A percentile compares a stretch with the other conserved stretches of the same genome.
Evolutionary conservation across 2,329 filamentous ascomycete genomes (phyloP).

Genomic region (Xenoacremonium recifei): DNA sequence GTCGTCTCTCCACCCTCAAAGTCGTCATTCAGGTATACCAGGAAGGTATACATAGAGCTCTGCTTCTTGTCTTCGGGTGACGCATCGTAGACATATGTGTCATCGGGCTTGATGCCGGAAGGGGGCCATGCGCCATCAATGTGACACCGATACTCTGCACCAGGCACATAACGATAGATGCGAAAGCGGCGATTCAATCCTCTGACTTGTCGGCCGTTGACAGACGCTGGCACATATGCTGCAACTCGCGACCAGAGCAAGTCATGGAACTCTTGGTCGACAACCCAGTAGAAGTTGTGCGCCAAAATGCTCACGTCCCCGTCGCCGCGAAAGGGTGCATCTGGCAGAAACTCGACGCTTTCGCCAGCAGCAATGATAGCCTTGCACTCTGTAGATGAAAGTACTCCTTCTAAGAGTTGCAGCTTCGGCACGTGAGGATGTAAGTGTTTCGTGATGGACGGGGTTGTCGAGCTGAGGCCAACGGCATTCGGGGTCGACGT

Average conservation of each 20-base stretch:
- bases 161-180: slow-evolving; percentile 70
- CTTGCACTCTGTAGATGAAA: slow-evolving; percentile 61
- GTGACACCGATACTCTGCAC: slow-evolving; percentile 69
- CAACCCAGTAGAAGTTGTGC: slow-evolving; percentile 74
- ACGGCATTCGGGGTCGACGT: slow-evolving; percentile 59
- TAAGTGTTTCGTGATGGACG: slow-evolving; percentile 51
- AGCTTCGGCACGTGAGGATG: slow-evolving; percentile 65
- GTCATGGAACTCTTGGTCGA: slow-evolving; percentile 62
- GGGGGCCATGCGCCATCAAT: slow-evolving; percentile 74
- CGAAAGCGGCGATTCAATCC: slow-evolving; percentile 69
- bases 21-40: slow-evolving; percentile 70
- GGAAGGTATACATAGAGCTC: slow-evolving; percentile 67
- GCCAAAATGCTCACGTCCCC: slow-evolving; percentile 64
- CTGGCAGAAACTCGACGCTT: slow-evolving; percentile 63
- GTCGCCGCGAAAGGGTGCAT: slow-evolving; percentile 65
- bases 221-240: slow-evolving; percentile 52
- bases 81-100: slow-evolving; percentile 64
- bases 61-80: slow-evolving; percentile 59
- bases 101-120: slow-evolving; percentile 57
- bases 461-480: slow-evolving; percentile 41
- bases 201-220: slow-evolving; percentile 56
- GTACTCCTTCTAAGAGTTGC: slow-evolving; percentile 57
- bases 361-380: slow-evolving; percentile 67
- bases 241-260: slow-evolving; percentile 61
- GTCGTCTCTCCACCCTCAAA: slow-evolving; percentile 71